Evolutionary conservation across 75 land plant species (phyloP).

Genomic region (Larix kaempferi): DNA sequence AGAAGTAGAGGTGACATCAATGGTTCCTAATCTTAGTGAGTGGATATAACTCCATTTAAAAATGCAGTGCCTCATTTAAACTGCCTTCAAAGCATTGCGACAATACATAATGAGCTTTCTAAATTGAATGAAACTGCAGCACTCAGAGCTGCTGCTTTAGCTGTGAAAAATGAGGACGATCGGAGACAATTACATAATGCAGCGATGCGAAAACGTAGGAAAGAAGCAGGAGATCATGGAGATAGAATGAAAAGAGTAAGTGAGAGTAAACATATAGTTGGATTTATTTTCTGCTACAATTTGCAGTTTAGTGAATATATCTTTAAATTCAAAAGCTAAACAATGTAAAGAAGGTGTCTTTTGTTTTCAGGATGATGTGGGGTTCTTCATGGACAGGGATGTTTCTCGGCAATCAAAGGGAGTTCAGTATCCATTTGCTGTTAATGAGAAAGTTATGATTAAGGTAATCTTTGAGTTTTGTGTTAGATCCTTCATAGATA

Average conservation of each 20-base stretch:
- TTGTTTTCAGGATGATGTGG: constrained; percentile 61
- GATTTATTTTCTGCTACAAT: not conserved
- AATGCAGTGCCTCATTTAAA: not conserved
- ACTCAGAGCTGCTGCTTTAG: constrained; percentile 81
- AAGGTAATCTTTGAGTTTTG: constrained; percentile 46
- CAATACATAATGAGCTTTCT: constrained; percentile 1
- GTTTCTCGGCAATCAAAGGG: constrained; percentile 36
- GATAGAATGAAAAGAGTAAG: constrained; percentile 34
- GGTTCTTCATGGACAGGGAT: constrained; percentile 47
- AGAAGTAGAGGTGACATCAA: constrained; percentile 51
- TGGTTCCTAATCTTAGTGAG: constrained; percentile 82
- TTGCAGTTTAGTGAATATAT: not conserved
- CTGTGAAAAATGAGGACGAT: constrained; percentile 78
- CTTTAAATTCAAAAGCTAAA: not conserved
- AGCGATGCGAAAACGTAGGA: constrained; percentile 63
- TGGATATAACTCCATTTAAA: not conserved
- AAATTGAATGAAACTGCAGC: constrained; percentile 38
- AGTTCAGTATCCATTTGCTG: constrained; percentile 91
- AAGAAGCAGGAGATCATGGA: constrained; percentile 57
- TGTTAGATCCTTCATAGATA: not conserved
- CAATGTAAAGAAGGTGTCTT: not conserved
- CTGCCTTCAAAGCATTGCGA: not conserved
- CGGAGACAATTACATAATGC: constrained; percentile 71
- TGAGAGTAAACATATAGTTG: constrained; percentile 3
- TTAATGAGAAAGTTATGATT: constrained; percentile 83